phyloP scores from a whole-genome alignment of 306 rosid species.

The Trichosanthes truncata region DNA sequence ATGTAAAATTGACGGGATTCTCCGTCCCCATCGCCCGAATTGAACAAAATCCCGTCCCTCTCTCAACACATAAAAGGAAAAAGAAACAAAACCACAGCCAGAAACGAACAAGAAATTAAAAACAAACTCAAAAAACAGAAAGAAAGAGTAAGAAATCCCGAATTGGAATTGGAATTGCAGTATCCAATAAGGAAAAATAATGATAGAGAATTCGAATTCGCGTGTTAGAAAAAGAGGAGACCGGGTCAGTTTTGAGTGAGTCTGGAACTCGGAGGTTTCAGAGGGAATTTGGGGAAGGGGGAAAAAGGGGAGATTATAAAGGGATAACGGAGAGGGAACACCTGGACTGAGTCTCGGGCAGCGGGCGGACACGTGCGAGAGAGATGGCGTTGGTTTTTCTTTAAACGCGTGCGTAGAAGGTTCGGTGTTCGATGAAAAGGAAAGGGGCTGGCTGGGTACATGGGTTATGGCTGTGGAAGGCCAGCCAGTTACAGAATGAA shows the following conservation, averaged over 20 bases:
- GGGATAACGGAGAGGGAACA: constrained; percentile 11
- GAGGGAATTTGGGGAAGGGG: background rate
- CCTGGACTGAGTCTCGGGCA: constrained; percentile 20
- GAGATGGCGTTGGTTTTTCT: constrained; percentile 8
- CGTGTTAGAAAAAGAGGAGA: background rate
- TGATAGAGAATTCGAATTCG: background rate
- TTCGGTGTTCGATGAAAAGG: constrained; percentile 26
- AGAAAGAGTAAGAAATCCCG: background rate
- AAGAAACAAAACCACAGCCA: background rate
- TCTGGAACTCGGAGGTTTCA: background rate
- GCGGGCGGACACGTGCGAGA: constrained; percentile 50
- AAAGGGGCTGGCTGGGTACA: background rate
- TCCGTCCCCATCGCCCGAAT: constrained; percentile 41
- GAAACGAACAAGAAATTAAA: background rate
- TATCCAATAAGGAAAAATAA: background rate
- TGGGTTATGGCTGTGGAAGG: background rate
- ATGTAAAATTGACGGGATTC: constrained; percentile 22
- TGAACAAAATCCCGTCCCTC: background rate
- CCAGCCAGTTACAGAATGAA: background rate
- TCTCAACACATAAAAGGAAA: constrained; percentile 10
- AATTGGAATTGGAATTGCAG: too few relatives aligned
- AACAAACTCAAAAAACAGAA: background rate
- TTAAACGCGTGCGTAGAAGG: constrained; percentile 53
- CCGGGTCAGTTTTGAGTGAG: background rate
- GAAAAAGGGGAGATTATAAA: background rate